Conservation (phyloP, 148 eudicot genomes). For the Persicaria tinctoria region DNA sequence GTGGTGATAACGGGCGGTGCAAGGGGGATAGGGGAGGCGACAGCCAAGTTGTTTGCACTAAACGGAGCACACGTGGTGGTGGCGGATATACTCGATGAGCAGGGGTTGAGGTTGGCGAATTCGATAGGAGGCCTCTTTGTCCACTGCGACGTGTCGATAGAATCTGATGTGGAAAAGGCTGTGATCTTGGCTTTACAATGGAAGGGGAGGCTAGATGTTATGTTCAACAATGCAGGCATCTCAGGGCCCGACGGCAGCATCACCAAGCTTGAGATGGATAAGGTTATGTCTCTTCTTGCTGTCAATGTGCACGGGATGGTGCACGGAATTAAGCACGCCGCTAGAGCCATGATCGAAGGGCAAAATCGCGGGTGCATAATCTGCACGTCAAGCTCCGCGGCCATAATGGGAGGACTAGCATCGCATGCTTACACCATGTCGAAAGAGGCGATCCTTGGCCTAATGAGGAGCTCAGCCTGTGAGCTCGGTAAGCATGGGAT, state of each 20-base stretch:
- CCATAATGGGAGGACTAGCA: constrained; percentile 65
- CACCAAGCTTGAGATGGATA: constrained; percentile 42
- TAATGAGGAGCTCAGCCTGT: constrained; percentile 53
- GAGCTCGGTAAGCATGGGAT: constrained; percentile 71
- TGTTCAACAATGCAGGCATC: constrained; percentile 85
- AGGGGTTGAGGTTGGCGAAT: constrained; percentile 43
- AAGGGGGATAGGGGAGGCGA: constrained; percentile 84
- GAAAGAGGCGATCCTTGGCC: constrained; percentile 57
- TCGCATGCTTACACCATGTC: constrained; percentile 72
- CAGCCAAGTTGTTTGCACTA: constrained; percentile 46
- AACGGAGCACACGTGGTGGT: constrained; percentile 71
- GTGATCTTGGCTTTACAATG: constrained; percentile 51
- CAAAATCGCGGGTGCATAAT: constrained; percentile 51
- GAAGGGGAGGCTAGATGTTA: constrained; percentile 74
- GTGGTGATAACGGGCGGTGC: constrained; percentile 86
- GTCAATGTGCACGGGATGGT: constrained; percentile 50
- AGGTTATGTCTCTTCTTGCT: constrained; percentile 25
- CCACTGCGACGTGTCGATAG: constrained; percentile 76
- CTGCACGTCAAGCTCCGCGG: constrained; percentile 71
- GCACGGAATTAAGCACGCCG: constrained; percentile 74
- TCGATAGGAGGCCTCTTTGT: constrained; percentile 58
- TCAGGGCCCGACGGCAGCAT: constrained; percentile 61
- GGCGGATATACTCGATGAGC: constrained; percentile 68
- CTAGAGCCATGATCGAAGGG: constrained; percentile 51
- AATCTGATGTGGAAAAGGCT: constrained; percentile 52